These are phyloP conservation scores for Chamaenerion angustifolium DNA, from an alignment of 345 rosid genomes.

Conservation along the genomic window DNA sequence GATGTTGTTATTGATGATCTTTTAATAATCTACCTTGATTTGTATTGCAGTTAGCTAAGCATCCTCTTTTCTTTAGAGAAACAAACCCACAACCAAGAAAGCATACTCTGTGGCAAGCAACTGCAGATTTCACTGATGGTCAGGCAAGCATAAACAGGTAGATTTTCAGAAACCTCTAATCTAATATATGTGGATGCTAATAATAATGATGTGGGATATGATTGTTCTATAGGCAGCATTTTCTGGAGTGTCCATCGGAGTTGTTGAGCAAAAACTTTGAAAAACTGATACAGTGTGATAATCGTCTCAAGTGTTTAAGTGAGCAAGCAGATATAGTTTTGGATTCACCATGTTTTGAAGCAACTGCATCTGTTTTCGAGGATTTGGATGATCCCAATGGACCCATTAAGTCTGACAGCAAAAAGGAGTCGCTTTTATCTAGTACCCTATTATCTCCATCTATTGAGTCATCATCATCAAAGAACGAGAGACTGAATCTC, in stretches of 20 bases:
- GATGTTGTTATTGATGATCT: too few species aligned
- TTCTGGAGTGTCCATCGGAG: conserved; percentile 84
- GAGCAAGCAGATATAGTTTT: conserved; percentile 49
- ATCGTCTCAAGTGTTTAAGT: conserved; percentile 76
- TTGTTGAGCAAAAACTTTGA: conserved; percentile 78
- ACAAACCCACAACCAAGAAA: conserved; percentile 96
- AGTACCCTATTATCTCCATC: conserved; percentile 49
- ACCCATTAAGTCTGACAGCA: conserved; percentile 20
- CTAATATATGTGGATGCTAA: too few species aligned
- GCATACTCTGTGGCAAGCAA: conserved; percentile 98
- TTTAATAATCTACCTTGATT: background rate
- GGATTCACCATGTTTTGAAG: conserved; percentile 73
- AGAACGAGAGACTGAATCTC: conserved; percentile 31
- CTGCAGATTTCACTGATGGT: conserved; percentile 94
- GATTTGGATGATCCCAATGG: conserved; percentile 45
- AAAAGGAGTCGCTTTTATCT: conserved; percentile 26
- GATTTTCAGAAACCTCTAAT: background rate
- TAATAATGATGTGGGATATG: background rate
- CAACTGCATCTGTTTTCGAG: conserved; percentile 37
- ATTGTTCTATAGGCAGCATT: conserved; percentile 51
- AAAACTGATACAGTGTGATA: conserved; percentile 90
- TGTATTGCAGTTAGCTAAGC: conserved; percentile 64
- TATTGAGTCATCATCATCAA: conserved; percentile 57
- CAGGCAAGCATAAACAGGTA: conserved; percentile 86
- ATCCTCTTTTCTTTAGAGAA: conserved; percentile 91